Base-by-base conservation (phyloP, 495 filamentous ascomycete genomes). In the Filosporella fistucella region DNA sequence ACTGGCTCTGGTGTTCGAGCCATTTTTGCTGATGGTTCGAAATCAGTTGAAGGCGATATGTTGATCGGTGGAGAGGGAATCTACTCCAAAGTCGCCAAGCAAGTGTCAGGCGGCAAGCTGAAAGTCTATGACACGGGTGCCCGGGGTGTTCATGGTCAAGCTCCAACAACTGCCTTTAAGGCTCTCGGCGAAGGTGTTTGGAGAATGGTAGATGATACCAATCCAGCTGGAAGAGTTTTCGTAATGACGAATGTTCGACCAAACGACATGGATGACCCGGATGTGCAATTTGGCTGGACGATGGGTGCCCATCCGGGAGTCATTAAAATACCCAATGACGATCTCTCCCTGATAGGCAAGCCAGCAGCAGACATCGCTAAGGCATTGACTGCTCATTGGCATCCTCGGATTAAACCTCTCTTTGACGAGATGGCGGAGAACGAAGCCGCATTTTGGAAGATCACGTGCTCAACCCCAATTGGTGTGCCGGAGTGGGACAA, bases 371-470 rank as follows among this genome's bases (percentile, higher is more conserved):
- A 72, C 6, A 66, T 80, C 3, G 75, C 73, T 13, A 75, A 74
- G 55, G 54, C 45, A 14, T 52, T 77, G 2, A 71, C 72, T 22
- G 52, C 55, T 45, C 42, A 70, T 26, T 79, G 75, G 75, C 69
- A 76, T 50, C 65, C 67, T 12, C 55, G 65, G 9, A 45, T 76
- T 42, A 68, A 64, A 58, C 69, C 73, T 4, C 63, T 79, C 1
- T 66, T 79, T 47, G 70, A 76, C 4, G 39, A 76, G 38, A 76
- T 77, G 71, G 48, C 50, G 12, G 72, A 72, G 45, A 49, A 46
- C 0, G 74, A 78, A 52, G 70, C 72, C 1, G 71, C 73, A 0
- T 76, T 77, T 54, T 78, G 72, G 73, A 76, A 76, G 51, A 74
- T 78, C 39, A 76, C 71, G n/a, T 75, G 71, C 55, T 76, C 74